A percentile compares a stretch with the other conserved stretches of the same genome.
These are phyloP conservation scores for Coemansia sp. DNA, from an alignment of 192 early-diverging fungal genomes.

Conservation along the genomic window DNA sequence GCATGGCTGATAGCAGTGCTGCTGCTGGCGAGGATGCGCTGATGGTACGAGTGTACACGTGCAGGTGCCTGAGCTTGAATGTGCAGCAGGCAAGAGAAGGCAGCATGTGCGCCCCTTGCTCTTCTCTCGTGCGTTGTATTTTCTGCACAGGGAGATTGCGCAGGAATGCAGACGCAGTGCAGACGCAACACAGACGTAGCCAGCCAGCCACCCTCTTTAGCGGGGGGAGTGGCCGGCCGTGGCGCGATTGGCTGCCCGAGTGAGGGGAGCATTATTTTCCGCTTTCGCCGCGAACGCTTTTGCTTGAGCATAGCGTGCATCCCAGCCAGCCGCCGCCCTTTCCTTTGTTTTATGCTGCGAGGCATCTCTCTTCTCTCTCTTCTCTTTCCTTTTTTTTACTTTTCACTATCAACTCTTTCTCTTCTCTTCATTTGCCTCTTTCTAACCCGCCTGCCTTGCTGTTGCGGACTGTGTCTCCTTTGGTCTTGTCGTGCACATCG, in stretches of 20 bases:
- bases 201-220: neutral
- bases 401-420: neutral
- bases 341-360: too few relatives aligned
- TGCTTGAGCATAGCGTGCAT: neutral
- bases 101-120: neutral
- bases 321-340: neutral
- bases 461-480: neutral
- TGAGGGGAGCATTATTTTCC: constrained; percentile 1
- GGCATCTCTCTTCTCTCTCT: neutral
- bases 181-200: neutral
- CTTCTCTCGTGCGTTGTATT: neutral
- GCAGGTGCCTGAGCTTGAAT: constrained; percentile 4
- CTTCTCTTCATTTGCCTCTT: neutral
- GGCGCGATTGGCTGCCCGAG: constrained; percentile 7
- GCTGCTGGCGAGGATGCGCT: neutral
- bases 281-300: neutral
- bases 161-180: neutral
- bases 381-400: constrained; percentile 4
- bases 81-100: neutral
- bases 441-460: neutral
- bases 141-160: constrained; percentile 3
- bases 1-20: neutral
- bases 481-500: neutral
- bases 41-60: neutral
- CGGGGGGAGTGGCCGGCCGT: neutral